A percentile compares a stretch with the other conserved stretches of the same genome.
Conservation (phyloP, 345 rosid genomes). For the Iberis pinnata region DNA sequence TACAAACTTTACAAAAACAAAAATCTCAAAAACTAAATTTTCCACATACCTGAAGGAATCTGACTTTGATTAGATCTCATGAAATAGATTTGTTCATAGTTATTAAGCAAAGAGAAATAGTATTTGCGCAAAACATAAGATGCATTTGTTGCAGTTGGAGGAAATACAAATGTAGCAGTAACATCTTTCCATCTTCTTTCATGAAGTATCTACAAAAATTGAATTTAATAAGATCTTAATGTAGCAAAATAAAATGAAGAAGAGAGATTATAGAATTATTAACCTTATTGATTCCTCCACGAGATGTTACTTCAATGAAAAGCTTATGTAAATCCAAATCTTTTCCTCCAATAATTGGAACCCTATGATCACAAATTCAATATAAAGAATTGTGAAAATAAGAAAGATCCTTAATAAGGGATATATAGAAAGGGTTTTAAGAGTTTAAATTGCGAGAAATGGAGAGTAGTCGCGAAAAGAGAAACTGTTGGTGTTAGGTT, state of each 20-base stretch:
- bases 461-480: too few species aligned
- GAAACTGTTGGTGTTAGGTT: too few species aligned
- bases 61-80: constrained; percentile 51
- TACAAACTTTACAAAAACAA: background rate
- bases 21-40: background rate
- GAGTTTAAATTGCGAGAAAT: too few species aligned
- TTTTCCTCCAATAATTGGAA: constrained; percentile 85
- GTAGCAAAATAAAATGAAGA: too few species aligned
- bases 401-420: too few species aligned
- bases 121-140: constrained; percentile 92
- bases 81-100: constrained; percentile 74
- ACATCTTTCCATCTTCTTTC: constrained; percentile 97
- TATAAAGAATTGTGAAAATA: too few species aligned
- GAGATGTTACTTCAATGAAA: constrained; percentile 90
- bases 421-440: too few species aligned
- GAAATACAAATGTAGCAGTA: constrained; percentile 85
- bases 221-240: background rate
- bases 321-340: constrained; percentile 86
- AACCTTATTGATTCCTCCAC: constrained; percentile 96
- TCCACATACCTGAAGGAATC: constrained; percentile 48
- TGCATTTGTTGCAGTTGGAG: constrained; percentile 95
- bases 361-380: constrained; percentile 40
- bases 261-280: too few species aligned
- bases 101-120: constrained; percentile 67
- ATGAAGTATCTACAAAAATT: constrained; percentile 46